Evolutionary conservation across 2,329 filamentous ascomycete genomes (phyloP).

Genomic region (Blastomyces gilchristii): DNA sequence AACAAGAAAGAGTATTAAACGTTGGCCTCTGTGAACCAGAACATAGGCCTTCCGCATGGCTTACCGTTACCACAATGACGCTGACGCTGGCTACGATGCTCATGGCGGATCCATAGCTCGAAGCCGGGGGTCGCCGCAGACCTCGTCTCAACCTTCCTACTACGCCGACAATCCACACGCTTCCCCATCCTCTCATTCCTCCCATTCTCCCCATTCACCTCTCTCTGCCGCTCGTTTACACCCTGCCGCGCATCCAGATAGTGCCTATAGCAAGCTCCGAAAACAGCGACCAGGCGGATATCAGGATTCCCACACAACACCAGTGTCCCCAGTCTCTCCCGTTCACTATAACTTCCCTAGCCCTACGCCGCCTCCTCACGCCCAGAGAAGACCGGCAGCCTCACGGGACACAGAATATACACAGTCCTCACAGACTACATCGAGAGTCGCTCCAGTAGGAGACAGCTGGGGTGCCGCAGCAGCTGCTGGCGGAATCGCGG

Average conservation of each 20-base stretch:
- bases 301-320: conserved; percentile 2
- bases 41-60: background rate
- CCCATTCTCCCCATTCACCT: background rate
- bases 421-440: conserved; percentile 26
- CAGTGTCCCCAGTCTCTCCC: conserved; percentile 14
- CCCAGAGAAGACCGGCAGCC: conserved; percentile 7
- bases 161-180: conserved; percentile 1
- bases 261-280: conserved; percentile 15
- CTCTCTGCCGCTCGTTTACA: conserved; percentile 11
- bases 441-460: conserved; percentile 48
- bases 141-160: background rate
- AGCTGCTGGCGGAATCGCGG: conserved; percentile 49
- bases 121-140: background rate
- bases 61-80: background rate
- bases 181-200: background rate
- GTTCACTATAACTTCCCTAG: conserved; percentile 15
- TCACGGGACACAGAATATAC: conserved; percentile 19
- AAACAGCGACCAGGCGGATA: conserved; percentile 11
- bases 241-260: conserved; percentile 17
- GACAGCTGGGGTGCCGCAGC: conserved; percentile 58
- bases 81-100: conserved; percentile 3
- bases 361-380: conserved; percentile 11
- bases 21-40: background rate
- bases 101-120: background rate
- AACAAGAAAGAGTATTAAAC: too few species aligned